phyloP scores from a whole-genome alignment of 495 filamentous ascomycete species.

The Podospora anserina region DNA sequence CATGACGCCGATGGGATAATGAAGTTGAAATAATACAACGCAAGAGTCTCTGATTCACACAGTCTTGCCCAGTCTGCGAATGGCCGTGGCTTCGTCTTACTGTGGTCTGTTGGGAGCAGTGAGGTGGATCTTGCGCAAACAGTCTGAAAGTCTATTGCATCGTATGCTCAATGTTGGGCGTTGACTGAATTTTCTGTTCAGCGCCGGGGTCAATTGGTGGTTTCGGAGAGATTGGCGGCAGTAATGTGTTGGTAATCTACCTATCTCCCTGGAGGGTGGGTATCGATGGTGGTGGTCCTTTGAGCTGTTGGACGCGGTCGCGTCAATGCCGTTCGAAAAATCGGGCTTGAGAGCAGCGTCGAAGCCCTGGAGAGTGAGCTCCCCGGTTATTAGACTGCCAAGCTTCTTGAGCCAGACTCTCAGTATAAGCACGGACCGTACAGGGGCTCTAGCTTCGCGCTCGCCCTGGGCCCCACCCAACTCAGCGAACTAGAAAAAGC shows the following conservation, averaged over 20 bases:
- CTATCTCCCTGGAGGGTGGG: background rate
- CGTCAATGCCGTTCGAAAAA: conserved; percentile 27
- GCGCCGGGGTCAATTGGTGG: background rate
- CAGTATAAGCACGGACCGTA: background rate
- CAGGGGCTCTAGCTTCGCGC: background rate
- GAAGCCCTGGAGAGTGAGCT: background rate
- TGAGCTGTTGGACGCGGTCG: conserved; percentile 1
- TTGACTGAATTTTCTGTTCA: background rate
- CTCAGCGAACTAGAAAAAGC: conserved; percentile 21
- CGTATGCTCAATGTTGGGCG: background rate
- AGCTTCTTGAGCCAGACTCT: background rate
- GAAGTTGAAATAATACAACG: background rate
- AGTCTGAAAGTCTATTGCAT: background rate
- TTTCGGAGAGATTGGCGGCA: background rate
- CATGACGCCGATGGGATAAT: conserved; percentile 15
- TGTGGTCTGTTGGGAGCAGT: background rate
- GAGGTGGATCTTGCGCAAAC: background rate
- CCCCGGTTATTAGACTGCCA: background rate
- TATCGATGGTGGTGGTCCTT: conserved; percentile 21
- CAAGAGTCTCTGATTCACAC: background rate
- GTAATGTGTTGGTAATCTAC: background rate
- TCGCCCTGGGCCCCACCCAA: conserved; percentile 2
- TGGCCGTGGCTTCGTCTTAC: background rate
- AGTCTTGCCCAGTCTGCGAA: background rate
- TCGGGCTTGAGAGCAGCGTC: conserved; percentile 17